Conservation (phyloP, 2,329 filamentous ascomycete species). For the Penicillium sp. region DNA sequence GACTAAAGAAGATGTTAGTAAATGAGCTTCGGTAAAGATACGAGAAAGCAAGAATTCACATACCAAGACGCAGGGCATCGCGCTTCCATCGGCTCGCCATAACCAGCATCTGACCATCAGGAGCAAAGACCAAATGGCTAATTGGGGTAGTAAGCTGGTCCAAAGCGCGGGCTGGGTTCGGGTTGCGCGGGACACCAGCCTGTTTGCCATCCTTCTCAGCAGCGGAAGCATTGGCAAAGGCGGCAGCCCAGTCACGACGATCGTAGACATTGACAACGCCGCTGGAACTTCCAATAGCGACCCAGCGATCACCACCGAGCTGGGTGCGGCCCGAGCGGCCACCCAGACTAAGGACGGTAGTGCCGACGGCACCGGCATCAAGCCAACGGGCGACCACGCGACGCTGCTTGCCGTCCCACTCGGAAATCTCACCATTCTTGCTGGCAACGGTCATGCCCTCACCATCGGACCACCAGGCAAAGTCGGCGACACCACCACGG, state of each 20-base stretch:
- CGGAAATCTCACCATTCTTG: constrained; percentile 82
- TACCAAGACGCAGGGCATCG: constrained; percentile 71
- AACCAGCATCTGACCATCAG: constrained; percentile 82
- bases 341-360: constrained; percentile 75
- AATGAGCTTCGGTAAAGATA: not conserved
- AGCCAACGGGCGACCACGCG: constrained; percentile 77
- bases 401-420: constrained; percentile 69
- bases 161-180: constrained; percentile 67
- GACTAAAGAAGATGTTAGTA: constrained; percentile 44
- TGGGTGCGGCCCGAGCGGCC: constrained; percentile 37
- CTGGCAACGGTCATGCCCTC: constrained; percentile 76
- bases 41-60: constrained; percentile 4
- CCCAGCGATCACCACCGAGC: constrained; percentile 76
- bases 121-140: constrained; percentile 73
- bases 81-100: constrained; percentile 84
- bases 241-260: constrained; percentile 57
- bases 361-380: constrained; percentile 84
- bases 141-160: constrained; percentile 86
- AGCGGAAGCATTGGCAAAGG: constrained; percentile 32
- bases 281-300: constrained; percentile 77
- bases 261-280: constrained; percentile 95
- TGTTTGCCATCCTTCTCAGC: constrained; percentile 27
- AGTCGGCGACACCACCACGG: constrained; percentile 78
- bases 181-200: constrained; percentile 58
- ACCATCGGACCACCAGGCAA: constrained; percentile 86